phyloP scores from a whole-genome alignment of 257 asterid genomes.

The Nicotiana tabacum region DNA sequence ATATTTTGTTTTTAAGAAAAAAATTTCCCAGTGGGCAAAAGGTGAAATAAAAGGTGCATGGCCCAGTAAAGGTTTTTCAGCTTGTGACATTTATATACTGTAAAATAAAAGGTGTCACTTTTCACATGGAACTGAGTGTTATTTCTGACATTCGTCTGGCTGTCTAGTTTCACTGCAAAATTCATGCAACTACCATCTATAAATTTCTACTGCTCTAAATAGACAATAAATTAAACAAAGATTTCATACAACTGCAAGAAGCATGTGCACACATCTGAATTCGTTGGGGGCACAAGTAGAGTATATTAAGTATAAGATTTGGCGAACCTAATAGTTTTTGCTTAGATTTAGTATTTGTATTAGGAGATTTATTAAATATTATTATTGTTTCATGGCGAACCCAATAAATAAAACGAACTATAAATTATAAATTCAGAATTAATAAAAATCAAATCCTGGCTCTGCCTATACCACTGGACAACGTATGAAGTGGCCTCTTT shows the following conservation, averaged over 20 bases:
- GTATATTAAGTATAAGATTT: no score
- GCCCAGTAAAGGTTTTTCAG: neutral
- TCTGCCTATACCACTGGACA: no score
- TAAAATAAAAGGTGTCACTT: neutral
- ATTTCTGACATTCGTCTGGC: slow-evolving; percentile 3
- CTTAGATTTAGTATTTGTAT: rapidly evolving
- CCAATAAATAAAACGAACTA: no score
- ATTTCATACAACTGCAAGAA: neutral
- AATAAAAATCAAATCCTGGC: no score
- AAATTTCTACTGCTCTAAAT: neutral
- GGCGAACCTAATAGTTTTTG: no score
- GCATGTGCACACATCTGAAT: neutral
- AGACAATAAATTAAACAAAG: neutral
- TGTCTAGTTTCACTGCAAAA: neutral
- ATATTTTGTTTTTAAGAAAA: no score
- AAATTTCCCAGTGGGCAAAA: neutral
- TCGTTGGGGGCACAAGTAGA: no score
- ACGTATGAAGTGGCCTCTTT: no score
- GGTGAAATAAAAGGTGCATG: neutral
- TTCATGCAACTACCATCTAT: neutral
- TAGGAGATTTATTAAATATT: no score
- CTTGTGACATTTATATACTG: neutral
- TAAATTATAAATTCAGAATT: no score
- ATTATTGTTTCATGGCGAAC: no score
- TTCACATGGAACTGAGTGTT: slow-evolving; percentile 3